phyloP scores from a whole-genome alignment of 257 asterid species.

The Ballota nigra region DNA sequence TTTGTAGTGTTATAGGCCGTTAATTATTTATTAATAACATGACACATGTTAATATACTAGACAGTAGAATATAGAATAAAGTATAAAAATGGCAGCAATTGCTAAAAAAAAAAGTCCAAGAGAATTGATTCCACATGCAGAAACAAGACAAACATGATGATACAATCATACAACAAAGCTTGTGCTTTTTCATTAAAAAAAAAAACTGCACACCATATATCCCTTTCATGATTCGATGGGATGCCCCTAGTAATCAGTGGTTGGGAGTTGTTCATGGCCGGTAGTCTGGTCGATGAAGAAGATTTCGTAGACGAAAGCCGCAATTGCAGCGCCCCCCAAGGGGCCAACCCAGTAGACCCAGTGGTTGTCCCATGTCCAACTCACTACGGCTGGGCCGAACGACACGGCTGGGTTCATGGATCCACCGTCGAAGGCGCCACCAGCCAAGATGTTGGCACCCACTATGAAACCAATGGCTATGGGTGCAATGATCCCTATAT shows the following conservation, averaged over 20 bases:
- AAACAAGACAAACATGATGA: conserved; percentile 2
- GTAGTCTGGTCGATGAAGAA: conserved; percentile 49
- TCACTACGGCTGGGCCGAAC: conserved; percentile 73
- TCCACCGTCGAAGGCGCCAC: conserved; percentile 72
- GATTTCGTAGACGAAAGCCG: conserved; percentile 56
- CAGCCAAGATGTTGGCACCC: conserved; percentile 80
- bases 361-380: conserved; percentile 71
- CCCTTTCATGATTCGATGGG: neutral
- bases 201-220: conserved; percentile 15
- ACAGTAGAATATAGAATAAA: no score
- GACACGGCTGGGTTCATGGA: conserved; percentile 89
- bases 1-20: no score
- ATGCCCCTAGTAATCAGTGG: conserved; percentile 42
- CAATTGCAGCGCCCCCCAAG: conserved; percentile 56
- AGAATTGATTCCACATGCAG: conserved; percentile 12
- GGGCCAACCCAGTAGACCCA: conserved; percentile 90
- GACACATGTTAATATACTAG: no score
- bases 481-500: conserved; percentile 65
- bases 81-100: no score
- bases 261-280: conserved; percentile 54
- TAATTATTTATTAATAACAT: no score
- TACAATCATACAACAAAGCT: neutral
- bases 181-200: conserved; percentile 15
- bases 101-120: neutral
- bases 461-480: conserved; percentile 77